Evolutionary conservation across 2,329 filamentous ascomycete genomes (phyloP).

Genomic region (Metarhizium sp.): DNA sequence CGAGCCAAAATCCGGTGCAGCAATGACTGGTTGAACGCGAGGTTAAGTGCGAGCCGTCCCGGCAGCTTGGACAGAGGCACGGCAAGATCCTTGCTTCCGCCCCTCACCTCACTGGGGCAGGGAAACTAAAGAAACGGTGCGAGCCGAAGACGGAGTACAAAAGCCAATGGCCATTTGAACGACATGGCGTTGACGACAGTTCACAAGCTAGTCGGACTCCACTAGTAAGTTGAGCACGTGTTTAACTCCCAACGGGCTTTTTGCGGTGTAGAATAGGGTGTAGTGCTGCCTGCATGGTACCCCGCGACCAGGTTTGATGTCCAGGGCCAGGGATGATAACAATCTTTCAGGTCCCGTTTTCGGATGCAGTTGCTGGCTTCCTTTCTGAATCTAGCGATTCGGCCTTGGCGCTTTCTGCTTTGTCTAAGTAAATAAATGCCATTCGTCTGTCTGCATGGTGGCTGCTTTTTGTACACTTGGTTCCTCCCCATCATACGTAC

Average conservation of each 20-base stretch:
- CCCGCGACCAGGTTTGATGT: background rate
- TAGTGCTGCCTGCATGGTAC: background rate
- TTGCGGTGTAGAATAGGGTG: constrained; percentile 10
- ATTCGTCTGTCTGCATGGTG: constrained; percentile 18
- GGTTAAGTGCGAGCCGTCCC: constrained; percentile 6
- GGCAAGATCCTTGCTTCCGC: constrained; percentile 14
- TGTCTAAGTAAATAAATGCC: constrained; percentile 12
- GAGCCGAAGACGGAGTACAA: constrained; percentile 23
- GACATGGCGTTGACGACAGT: background rate
- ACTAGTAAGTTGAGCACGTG: constrained; percentile 21
- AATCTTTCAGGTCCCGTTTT: background rate
- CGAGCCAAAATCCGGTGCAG: background rate
- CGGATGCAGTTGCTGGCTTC: background rate
- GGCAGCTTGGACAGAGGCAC: constrained; percentile 10
- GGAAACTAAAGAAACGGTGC: constrained; percentile 24
- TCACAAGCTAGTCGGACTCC: constrained; percentile 7
- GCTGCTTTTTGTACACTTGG: constrained; percentile 10
- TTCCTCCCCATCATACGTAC: constrained; percentile 6
- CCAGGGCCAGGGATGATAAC: background rate
- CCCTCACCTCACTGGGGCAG: constrained; percentile 12
- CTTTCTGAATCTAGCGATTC: background rate
- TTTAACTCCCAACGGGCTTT: constrained; percentile 23
- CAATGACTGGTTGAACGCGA: background rate
- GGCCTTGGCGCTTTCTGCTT: constrained; percentile 10
- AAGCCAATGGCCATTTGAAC: constrained; percentile 1